Evolutionary conservation across 805 yeast genomes (phyloP).

Genomic region (Wickerhamiella vanderwaltii): DNA sequence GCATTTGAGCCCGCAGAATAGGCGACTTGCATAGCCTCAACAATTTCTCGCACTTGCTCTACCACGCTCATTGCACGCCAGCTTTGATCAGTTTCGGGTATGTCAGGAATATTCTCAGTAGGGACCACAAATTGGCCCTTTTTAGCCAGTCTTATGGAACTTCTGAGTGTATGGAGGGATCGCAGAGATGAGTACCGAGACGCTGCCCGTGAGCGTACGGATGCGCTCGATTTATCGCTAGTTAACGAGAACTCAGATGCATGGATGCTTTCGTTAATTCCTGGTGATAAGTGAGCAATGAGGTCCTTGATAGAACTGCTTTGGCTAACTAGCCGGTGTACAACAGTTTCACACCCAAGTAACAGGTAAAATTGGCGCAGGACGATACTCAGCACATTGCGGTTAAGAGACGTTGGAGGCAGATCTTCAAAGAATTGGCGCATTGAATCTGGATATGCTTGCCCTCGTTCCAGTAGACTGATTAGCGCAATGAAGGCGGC

Average conservation of each 20-base stretch:
- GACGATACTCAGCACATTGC: not conserved
- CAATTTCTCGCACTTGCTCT: conserved; percentile 1
- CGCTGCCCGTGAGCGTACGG: not conserved
- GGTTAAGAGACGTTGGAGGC: not conserved
- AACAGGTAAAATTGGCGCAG: not conserved
- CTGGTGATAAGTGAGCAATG: not conserved
- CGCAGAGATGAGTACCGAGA: not conserved
- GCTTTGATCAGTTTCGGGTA: not conserved
- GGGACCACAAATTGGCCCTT: not conserved
- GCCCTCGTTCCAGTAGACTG: not conserved
- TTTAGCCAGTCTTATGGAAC: not conserved
- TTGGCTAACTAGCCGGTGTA: not conserved
- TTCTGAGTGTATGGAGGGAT: not conserved
- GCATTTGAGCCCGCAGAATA: not conserved
- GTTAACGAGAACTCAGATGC: not conserved
- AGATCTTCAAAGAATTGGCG: not conserved
- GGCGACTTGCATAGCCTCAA: not conserved
- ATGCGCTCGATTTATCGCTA: not conserved
- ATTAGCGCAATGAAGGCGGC: not conserved
- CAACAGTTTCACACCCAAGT: not conserved
- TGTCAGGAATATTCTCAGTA: not conserved
- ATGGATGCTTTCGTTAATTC: not conserved
- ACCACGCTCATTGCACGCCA: not conserved
- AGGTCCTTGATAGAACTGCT: not conserved
- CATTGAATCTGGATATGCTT: not conserved